phyloP scores from a whole-genome alignment of 257 asterid genomes.

The Ballota nigra region DNA sequence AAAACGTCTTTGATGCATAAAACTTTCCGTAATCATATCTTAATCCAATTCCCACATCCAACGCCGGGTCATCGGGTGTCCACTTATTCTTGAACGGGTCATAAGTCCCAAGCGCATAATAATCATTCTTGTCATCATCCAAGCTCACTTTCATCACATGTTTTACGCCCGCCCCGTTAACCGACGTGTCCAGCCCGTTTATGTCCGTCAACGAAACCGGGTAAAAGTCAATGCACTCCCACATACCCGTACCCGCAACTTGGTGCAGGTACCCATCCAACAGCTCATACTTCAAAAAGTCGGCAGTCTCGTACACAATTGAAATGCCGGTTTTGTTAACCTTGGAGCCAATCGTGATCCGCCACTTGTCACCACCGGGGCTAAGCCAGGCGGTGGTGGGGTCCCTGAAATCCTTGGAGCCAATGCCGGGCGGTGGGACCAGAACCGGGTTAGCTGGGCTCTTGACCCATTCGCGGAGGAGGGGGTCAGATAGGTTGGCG shows the following conservation, averaged over 20 bases:
- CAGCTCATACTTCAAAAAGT: conserved; percentile 43
- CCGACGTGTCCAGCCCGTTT: conserved; percentile 74
- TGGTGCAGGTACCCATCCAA: conserved; percentile 48
- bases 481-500: conserved; percentile 70
- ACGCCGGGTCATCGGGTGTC: conserved; percentile 62
- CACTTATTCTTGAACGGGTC: conserved; percentile 50
- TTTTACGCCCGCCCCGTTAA: conserved; percentile 59
- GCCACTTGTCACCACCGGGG: conserved; percentile 57
- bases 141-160: conserved; percentile 71
- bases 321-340: conserved; percentile 58
- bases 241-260: conserved; percentile 81
- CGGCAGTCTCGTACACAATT: conserved; percentile 57
- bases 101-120: conserved; percentile 65
- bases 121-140: conserved; percentile 59
- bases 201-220: conserved; percentile 45
- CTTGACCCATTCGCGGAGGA: conserved; percentile 73
- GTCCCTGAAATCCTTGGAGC: conserved; percentile 61
- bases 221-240: conserved; percentile 87
- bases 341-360: conserved; percentile 62
- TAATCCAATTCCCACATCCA: conserved; percentile 69
- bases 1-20: conserved; percentile 83
- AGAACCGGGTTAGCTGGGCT: conserved; percentile 60
- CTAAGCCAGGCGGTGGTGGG: conserved; percentile 84
- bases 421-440: conserved; percentile 80
- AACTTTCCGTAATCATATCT: conserved; percentile 66